A percentile compares a stretch with the other conserved stretches of the same genome.
Conservation (phyloP, 208 protist species). For the Lotmaria passim region DNA sequence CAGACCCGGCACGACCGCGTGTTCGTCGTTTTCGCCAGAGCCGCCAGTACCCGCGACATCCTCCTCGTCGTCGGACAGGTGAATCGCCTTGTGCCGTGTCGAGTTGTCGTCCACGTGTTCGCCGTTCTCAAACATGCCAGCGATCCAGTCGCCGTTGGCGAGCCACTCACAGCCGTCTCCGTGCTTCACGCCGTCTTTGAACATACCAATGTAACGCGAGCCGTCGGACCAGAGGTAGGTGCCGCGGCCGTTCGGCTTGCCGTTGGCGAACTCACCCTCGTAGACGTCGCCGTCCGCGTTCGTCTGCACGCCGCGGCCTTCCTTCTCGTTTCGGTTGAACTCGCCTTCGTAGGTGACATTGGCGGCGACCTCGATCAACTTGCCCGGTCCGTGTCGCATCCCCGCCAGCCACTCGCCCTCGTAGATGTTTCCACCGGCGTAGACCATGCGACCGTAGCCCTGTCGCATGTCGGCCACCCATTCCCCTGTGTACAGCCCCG, state of each 20-base stretch:
- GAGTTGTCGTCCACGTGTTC: conserved; percentile 71
- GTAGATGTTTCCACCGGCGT: conserved; percentile 77
- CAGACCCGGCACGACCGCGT: conserved; percentile 5
- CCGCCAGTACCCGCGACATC: not conserved
- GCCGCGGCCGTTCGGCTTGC: conserved; percentile 78
- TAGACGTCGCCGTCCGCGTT: conserved; percentile 82
- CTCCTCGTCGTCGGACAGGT: conserved; percentile 15
- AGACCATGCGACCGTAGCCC: conserved; percentile 81
- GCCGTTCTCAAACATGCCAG: conserved; percentile 72
- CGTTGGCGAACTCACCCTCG: conserved; percentile 78
- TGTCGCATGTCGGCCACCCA: conserved; percentile 89
- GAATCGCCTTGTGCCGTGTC: conserved; percentile 47
- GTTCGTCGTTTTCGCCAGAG: not conserved
- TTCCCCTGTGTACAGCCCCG: conserved; percentile 79
- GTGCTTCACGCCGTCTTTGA: conserved; percentile 86
- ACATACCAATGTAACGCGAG: conserved; percentile 79
- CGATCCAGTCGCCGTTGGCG: conserved; percentile 81
- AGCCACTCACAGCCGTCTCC: conserved; percentile 86
- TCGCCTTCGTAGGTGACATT: conserved; percentile 71
- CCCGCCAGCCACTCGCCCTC: conserved; percentile 88
- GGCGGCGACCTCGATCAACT: conserved; percentile 54
- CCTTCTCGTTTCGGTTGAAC: conserved; percentile 79
- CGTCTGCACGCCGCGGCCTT: conserved; percentile 75
- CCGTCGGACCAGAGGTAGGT: conserved; percentile 86
- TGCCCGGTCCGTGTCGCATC: conserved; percentile 85